Percentiles rank a stretch among this genome's conserved stretches.
Evolutionary conservation across 352 stramenopile species (phyloP).

Genomic region (Phytophthora tubulina): DNA sequence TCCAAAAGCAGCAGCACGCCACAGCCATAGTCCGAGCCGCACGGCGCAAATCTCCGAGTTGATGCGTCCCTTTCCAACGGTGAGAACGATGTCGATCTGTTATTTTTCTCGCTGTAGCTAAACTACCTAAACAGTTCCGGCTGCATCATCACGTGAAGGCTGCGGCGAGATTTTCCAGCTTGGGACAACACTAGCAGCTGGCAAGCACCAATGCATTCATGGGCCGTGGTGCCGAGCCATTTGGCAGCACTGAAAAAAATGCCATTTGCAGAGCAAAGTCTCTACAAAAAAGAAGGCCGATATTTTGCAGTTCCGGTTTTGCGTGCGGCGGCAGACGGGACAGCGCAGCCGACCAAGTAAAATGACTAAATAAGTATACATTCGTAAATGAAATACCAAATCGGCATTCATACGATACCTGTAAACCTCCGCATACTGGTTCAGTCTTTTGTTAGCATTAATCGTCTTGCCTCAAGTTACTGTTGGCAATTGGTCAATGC

Average conservation of each 20-base stretch:
- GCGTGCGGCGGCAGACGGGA: slow-evolving; percentile 17
- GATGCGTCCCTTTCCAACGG: slow-evolving; percentile 30
- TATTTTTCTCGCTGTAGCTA: too few relatives aligned
- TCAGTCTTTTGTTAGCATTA: too few relatives aligned
- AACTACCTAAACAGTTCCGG: slow-evolving; percentile 1
- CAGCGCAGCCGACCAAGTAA: slow-evolving; percentile 15
- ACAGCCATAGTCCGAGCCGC: slow-evolving; percentile 18
- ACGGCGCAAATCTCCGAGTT: slow-evolving; percentile 39
- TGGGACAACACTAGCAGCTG: slow-evolving; percentile 36
- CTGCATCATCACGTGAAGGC: slow-evolving; percentile 8
- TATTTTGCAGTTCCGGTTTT: slow-evolving; percentile 27
- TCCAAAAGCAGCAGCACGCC: slow-evolving; percentile 11
- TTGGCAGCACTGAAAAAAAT: neutral
- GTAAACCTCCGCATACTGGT: too few relatives aligned
- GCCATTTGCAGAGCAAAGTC: neutral
- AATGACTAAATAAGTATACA: too few relatives aligned
- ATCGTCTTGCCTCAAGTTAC: too few relatives aligned
- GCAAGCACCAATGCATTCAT: slow-evolving; percentile 7
- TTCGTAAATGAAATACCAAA: too few relatives aligned
- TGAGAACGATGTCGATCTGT: slow-evolving; percentile 10
- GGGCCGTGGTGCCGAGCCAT: neutral
- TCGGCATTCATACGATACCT: too few relatives aligned
- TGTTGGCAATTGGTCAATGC: too few relatives aligned
- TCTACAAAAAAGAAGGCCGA: slow-evolving; percentile 26
- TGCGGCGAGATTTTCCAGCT: slow-evolving; percentile 18